These are phyloP conservation scores for Tricholoma sp. DNA, from an alignment of 768 basidiomycete species.

Conservation along the genomic window DNA sequence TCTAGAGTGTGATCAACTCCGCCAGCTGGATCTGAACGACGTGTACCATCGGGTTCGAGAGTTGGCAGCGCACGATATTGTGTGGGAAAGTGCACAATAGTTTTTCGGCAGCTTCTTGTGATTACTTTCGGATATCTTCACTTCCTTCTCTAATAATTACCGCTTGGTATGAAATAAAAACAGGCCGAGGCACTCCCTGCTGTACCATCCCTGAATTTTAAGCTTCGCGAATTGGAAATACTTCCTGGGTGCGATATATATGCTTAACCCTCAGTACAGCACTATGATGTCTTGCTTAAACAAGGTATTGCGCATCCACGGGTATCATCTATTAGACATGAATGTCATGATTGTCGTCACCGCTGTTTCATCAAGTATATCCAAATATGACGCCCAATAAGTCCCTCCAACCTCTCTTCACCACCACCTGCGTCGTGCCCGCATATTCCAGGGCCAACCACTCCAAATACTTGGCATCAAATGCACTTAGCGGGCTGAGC, in stretches of 20 bases:
- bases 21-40: slow-evolving; percentile 53
- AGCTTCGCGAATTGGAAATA: too few species aligned
- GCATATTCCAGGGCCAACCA: slow-evolving; percentile 72
- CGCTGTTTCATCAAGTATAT: slow-evolving; percentile 19
- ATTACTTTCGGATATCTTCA: too few species aligned
- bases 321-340: neutral
- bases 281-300: too few species aligned
- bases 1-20: slow-evolving; percentile 54
- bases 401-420: slow-evolving; percentile 49
- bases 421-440: slow-evolving; percentile 33
- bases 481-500: slow-evolving; percentile 64
- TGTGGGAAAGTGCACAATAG: slow-evolving; percentile 25
- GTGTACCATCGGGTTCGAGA: slow-evolving; percentile 61
- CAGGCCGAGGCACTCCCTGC: too few species aligned
- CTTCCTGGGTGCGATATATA: too few species aligned
- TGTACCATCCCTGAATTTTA: too few species aligned
- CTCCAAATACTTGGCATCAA: slow-evolving; percentile 72
- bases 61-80: slow-evolving; percentile 48
- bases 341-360: neutral
- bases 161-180: too few species aligned
- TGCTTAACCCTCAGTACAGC: too few species aligned
- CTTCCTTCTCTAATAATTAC: too few species aligned
- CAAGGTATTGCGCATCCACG: neutral
- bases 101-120: neutral
- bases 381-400: slow-evolving; percentile 42